Evolutionary conservation across 2,329 filamentous ascomycete species (phyloP), one percentile per base, ranked within the genome.

Genomic region (Akanthomyces muscarius): DNA sequence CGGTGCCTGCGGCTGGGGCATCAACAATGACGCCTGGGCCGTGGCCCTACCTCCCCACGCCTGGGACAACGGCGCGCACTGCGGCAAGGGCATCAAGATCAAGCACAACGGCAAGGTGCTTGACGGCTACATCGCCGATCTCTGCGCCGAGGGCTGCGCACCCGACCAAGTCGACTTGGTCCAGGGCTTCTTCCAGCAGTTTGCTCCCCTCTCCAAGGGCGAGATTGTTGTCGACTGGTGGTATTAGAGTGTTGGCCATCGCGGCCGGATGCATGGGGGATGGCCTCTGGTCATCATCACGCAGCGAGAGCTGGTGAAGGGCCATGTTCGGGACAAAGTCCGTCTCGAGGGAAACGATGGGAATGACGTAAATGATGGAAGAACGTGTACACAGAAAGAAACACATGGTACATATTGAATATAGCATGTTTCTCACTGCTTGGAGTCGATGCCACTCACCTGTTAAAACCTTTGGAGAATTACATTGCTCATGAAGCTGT

Each of bases 51-150:
- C 42, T 61, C 10, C 36, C 25, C n/a, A 25, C 44, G 23, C 48
- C 4, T 61, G 36, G 28, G 50, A 21, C 16, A 38, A 38, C 10
- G 59, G 50, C 18, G 50, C 48, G 2, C 23, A 61, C 38, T 61
- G 50, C 59, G 50, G 59, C 59, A 61, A 61, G 51, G 38, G 25
- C 25, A 54, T 61, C 41, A 36, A 25, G 16, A 38, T 61, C n/a
- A 28, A n/a, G 11, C 25, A 41, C 38, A 54, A 54, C 25, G 50
- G 58, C 48, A 61, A 61, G 50, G 33, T 21, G 25, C 59, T 45
- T 2, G 30, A 44, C 23, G 59, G 50, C 6, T 52, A 25, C 14
- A 38, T 61, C 23, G 50, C 48, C 4, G 59, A 61, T 18, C 16
- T 45, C 23, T 61, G 50, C 41, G 33, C 38, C 41, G 33, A 50